Percentiles rank a stretch among this genome's conserved stretches.
These are phyloP conservation scores for Quercus dentata DNA, from an alignment of 306 rosid genomes.

Conservation along the genomic window DNA sequence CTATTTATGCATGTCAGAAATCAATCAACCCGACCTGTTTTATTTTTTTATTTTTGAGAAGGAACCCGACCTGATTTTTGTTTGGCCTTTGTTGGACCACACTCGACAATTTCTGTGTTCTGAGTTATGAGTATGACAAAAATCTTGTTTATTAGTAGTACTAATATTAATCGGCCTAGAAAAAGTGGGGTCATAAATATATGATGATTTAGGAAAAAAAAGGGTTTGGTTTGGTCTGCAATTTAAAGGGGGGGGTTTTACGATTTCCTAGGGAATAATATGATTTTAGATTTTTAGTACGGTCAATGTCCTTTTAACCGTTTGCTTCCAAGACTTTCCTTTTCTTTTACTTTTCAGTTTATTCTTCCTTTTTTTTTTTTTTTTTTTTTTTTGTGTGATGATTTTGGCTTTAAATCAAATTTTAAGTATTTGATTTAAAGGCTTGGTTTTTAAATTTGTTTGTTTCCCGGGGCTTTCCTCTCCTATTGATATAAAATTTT, in stretches of 20 bases:
- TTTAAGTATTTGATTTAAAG: neutral
- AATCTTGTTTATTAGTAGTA: too few species aligned
- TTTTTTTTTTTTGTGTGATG: neutral
- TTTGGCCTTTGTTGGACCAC: too few species aligned
- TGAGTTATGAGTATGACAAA: too few species aligned
- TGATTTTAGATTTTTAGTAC: constrained; percentile 4
- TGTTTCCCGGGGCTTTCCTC: neutral
- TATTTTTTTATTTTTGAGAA: too few species aligned
- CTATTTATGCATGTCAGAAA: too few species aligned
- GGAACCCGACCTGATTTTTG: too few species aligned
- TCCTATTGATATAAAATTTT: too few species aligned
- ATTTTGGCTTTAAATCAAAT: too few species aligned
- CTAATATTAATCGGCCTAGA: too few species aligned
- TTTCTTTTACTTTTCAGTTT: neutral
- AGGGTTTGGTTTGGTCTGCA: neutral
- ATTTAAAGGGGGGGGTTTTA: neutral
- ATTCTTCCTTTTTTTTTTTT: too few species aligned
- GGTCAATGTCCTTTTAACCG: constrained; percentile 14
- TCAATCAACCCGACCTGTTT: too few species aligned
- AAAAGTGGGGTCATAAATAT: neutral
- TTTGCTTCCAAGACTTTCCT: neutral
- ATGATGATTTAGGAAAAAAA: neutral
- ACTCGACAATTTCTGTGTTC: too few species aligned
- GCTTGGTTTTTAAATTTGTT: neutral
- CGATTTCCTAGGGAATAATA: constrained; percentile 3